Evolutionary conservation across 2,329 filamentous ascomycete genomes (phyloP).

Genomic region (Fusarium secorum): DNA sequence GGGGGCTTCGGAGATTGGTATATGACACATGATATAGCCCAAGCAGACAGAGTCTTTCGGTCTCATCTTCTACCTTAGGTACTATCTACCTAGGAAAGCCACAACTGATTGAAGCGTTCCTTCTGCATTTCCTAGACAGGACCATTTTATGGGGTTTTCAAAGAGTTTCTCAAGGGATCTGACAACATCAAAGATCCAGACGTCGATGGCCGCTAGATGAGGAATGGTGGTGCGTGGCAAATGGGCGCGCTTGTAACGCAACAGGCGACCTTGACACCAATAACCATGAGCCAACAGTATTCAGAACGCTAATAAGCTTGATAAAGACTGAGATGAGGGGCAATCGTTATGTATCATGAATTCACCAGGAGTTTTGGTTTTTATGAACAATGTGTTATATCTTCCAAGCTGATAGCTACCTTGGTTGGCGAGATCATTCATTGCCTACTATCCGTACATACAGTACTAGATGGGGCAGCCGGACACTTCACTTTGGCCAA

Average conservation of each 20-base stretch:
- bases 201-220: conserved; percentile 2
- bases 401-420: not conserved
- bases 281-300: conserved; percentile 15
- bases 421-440: not conserved
- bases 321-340: not conserved
- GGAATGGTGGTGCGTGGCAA: conserved; percentile 33
- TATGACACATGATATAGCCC: not conserved
- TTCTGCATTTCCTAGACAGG: not conserved
- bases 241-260: conserved; percentile 21
- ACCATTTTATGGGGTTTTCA: not conserved
- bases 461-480: not conserved
- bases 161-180: not conserved
- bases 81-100: not conserved
- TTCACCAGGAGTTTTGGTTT: not conserved
- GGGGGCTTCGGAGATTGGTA: not conserved
- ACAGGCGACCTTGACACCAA: conserved; percentile 5
- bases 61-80: not conserved
- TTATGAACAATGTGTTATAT: not conserved
- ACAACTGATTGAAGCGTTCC: not conserved
- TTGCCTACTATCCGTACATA: not conserved
- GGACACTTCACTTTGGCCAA: conserved; percentile 1
- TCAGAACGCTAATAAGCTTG: conserved; percentile 2
- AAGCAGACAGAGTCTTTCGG: not conserved
- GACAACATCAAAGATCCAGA: conserved; percentile 17
- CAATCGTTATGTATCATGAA: not conserved